These are phyloP conservation scores for Russula abietina DNA, from an alignment of 768 basidiomycete species.

Conservation along the genomic window DNA sequence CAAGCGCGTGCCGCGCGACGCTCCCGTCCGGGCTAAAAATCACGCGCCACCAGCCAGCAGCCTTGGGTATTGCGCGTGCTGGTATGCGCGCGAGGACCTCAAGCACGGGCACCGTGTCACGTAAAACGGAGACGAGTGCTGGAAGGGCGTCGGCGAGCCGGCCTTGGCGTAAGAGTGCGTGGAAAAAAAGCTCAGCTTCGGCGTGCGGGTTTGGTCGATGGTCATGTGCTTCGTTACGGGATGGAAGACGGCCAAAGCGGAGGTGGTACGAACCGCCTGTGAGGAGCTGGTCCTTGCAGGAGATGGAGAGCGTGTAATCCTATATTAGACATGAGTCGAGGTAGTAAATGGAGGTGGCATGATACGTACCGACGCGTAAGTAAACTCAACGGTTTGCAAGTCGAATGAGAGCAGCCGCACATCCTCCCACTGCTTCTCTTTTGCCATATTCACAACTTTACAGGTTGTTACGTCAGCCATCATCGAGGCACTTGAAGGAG, in stretches of 20 bases:
- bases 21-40: slow-evolving; percentile 33
- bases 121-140: slow-evolving; percentile 58
- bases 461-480: neutral
- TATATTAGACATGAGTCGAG: slow-evolving; percentile 27
- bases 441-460: slow-evolving; percentile 77
- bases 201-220: slow-evolving; percentile 65
- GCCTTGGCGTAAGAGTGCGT: slow-evolving; percentile 63
- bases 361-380: slow-evolving; percentile 54
- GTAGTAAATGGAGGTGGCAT: neutral
- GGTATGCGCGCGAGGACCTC: slow-evolving; percentile 58
- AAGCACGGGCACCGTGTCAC: slow-evolving; percentile 73
- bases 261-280: slow-evolving; percentile 68
- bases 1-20: slow-evolving; percentile 59
- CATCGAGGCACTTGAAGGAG: too few species aligned
- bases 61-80: slow-evolving; percentile 50
- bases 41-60: slow-evolving; percentile 76
- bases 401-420: slow-evolving; percentile 86
- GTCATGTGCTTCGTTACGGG: slow-evolving; percentile 20
- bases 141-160: slow-evolving; percentile 59
- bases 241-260: slow-evolving; percentile 52
- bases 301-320: slow-evolving; percentile 75
- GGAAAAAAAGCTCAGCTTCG: slow-evolving; percentile 70
- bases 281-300: slow-evolving; percentile 64
- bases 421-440: slow-evolving; percentile 62
- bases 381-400: slow-evolving; percentile 86